These are phyloP conservation scores for Paratinospora sagittata DNA, from an alignment of 164 flowering plant species.

Conservation along the genomic window DNA sequence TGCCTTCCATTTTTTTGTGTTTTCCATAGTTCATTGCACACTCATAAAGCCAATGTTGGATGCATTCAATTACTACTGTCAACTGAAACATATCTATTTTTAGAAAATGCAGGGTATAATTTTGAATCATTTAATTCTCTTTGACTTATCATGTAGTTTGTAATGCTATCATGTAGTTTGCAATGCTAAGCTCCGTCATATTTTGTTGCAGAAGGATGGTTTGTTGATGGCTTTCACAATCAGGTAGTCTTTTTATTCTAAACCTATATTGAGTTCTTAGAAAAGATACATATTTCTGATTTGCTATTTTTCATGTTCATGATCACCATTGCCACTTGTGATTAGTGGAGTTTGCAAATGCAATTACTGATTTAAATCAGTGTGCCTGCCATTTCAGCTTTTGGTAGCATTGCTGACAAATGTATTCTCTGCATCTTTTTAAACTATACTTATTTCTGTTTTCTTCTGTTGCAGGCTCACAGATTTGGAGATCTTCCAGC, in stretches of 20 bases:
- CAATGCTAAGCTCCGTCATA: not conserved
- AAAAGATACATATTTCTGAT: too few relatives aligned
- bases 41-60: too few relatives aligned
- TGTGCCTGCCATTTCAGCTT: not conserved
- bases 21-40: too few relatives aligned
- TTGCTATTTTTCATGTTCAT: not conserved
- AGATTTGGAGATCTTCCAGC: constrained; percentile 88
- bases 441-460: not conserved
- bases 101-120: too few relatives aligned
- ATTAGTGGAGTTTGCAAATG: constrained; percentile 25
- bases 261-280: not conserved
- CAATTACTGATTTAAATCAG: not conserved
- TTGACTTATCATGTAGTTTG: not conserved
- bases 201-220: constrained; percentile 76
- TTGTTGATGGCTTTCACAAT: constrained; percentile 53
- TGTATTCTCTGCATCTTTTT: not conserved
- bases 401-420: not conserved
- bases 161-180: too few relatives aligned
- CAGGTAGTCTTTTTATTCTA: constrained; percentile 40
- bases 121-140: not conserved
- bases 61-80: not conserved
- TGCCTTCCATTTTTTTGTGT: too few relatives aligned
- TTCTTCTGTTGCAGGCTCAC: constrained; percentile 61
- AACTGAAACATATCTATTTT: not conserved
- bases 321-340: not conserved